Conservation (phyloP, 306 rosid species). For the Herpetospermum pedunculosum region DNA sequence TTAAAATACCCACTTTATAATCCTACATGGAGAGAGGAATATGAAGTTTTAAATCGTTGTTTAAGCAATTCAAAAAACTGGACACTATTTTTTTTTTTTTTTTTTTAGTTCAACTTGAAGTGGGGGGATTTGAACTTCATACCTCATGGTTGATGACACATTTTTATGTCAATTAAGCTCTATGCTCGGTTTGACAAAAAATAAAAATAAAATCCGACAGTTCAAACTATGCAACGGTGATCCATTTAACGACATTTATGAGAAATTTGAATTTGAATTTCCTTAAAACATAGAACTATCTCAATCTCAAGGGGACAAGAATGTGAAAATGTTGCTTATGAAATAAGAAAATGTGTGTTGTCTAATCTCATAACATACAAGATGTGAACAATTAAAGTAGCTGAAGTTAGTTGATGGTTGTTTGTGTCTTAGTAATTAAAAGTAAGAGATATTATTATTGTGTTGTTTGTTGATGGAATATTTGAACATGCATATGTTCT, state of each 20-base stretch:
- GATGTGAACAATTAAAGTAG: background rate
- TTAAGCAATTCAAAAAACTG: background rate
- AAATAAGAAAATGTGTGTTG: background rate
- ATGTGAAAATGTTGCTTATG: constrained; percentile 1
- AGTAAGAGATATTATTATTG: background rate
- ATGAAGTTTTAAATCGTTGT: too few species aligned
- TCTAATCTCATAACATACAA: background rate
- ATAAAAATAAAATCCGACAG: too few species aligned
- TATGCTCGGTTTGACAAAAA: too few species aligned
- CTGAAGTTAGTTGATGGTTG: background rate
- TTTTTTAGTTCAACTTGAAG: too few species aligned
- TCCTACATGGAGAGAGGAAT: background rate
- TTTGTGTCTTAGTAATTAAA: background rate
- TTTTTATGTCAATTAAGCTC: too few species aligned
- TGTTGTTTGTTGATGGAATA: constrained; percentile 9
- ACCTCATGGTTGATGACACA: too few species aligned
- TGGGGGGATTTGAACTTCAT: too few species aligned
- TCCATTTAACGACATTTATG: background rate
- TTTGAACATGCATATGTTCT: constrained; percentile 2
- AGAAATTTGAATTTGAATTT: background rate
- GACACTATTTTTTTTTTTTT: too few species aligned
- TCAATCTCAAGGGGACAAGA: background rate
- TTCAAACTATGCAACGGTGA: background rate
- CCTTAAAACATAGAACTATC: background rate
- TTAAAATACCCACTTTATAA: too few species aligned